Evolutionary conservation across 1,284 basidiomycete species (phyloP).

Genomic region (Pholiota adiposa): DNA sequence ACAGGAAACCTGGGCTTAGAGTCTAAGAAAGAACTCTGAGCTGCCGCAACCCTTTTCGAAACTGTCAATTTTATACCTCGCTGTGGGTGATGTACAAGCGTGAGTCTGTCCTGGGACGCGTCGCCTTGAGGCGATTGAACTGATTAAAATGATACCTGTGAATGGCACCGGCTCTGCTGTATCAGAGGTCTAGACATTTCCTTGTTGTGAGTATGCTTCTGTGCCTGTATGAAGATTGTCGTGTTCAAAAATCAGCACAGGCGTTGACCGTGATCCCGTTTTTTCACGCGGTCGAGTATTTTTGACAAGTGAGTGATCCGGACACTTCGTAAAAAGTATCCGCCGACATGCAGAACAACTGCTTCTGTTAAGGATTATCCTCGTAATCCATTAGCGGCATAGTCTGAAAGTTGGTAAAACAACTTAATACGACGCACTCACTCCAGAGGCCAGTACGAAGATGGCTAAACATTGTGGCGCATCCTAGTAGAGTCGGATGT

Average conservation of each 20-base stretch:
- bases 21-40: conserved; percentile 7
- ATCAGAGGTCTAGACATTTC: conserved; percentile 18
- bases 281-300: conserved; percentile 20
- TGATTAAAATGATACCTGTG: background rate
- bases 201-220: conserved; percentile 16
- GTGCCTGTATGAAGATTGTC: conserved; percentile 14
- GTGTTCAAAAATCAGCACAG: background rate
- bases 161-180: conserved; percentile 2
- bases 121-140: conserved; percentile 5
- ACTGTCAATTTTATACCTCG: background rate
- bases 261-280: background rate
- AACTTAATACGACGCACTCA: too few species aligned
- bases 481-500: too few species aligned
- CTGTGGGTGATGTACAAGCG: background rate
- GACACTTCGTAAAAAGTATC: conserved; percentile 1
- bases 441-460: too few species aligned
- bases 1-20: conserved; percentile 15
- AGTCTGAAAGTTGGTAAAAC: too few species aligned
- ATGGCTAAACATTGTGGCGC: too few species aligned
- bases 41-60: background rate
- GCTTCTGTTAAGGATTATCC: background rate
- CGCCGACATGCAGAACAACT: background rate
- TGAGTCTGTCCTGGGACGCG: background rate
- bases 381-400: background rate
- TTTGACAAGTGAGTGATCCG: conserved; percentile 20